These are phyloP conservation scores for Fusarium sp. DNA, from an alignment of 2,329 filamentous ascomycete genomes.

Conservation along the genomic window DNA sequence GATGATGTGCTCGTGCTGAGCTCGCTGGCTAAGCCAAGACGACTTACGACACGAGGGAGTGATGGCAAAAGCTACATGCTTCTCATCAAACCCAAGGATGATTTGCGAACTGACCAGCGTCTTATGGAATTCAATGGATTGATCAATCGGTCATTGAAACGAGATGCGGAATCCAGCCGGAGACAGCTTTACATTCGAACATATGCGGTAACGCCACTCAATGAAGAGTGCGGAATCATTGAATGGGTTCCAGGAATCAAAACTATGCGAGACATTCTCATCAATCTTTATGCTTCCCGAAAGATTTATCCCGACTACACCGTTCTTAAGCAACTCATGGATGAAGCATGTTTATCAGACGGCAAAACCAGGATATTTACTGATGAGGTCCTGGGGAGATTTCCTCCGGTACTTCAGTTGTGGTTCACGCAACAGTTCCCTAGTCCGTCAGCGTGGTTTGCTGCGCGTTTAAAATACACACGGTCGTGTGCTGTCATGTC, in stretches of 20 bases:
- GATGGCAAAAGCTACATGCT: slow-evolving; percentile 91
- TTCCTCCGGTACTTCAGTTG: slow-evolving; percentile 85
- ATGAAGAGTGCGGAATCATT: slow-evolving; percentile 97
- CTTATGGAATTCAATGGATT: slow-evolving; percentile 99
- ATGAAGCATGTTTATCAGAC: slow-evolving; percentile 66
- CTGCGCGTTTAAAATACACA: slow-evolving; percentile 87
- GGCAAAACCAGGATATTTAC: slow-evolving; percentile 77
- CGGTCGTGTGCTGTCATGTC: slow-evolving; percentile 98
- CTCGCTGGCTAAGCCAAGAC: slow-evolving; percentile 91
- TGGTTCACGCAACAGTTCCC: slow-evolving; percentile 98
- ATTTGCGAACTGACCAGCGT: slow-evolving; percentile 95
- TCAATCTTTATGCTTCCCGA: slow-evolving; percentile 79
- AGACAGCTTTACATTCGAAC: slow-evolving; percentile 95
- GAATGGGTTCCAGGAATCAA: slow-evolving; percentile 99
- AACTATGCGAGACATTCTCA: slow-evolving; percentile 89
- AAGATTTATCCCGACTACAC: slow-evolving; percentile 76
- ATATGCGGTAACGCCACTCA: slow-evolving; percentile 94
- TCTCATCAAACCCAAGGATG: slow-evolving; percentile 97
- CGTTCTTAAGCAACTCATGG: slow-evolving; percentile 71
- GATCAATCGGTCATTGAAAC: slow-evolving; percentile 94
- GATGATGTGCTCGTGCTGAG: slow-evolving; percentile 91
- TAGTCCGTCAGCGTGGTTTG: slow-evolving; percentile 91
- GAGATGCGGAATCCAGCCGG: slow-evolving; percentile 89
- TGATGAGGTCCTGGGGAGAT: slow-evolving; percentile 69
- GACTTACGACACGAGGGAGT: slow-evolving; percentile 86